phyloP scores from a whole-genome alignment of 257 asterid species.

The Jacaranda mimosifolia region DNA sequence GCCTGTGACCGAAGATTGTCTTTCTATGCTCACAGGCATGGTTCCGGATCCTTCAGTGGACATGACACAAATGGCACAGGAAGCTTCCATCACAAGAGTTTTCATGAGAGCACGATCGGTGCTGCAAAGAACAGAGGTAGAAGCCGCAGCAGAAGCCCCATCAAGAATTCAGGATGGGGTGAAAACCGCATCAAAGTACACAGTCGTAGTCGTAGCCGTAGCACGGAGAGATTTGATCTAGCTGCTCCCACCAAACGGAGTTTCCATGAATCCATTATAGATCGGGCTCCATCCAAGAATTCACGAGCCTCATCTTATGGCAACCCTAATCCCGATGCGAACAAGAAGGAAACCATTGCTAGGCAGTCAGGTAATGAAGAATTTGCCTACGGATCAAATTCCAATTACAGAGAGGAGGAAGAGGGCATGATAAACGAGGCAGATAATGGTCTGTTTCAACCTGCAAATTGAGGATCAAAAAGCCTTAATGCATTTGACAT shows the following conservation, averaged over 20 bases:
- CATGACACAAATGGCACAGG: conserved; percentile 45
- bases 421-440: conserved; percentile 11
- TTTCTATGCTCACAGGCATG: conserved; percentile 42
- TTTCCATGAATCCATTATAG: conserved; percentile 57
- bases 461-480: neutral
- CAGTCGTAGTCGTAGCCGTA: conserved; percentile 68
- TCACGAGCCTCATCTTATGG: conserved; percentile 24
- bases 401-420: conserved; percentile 37
- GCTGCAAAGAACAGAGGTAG: conserved; percentile 48
- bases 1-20: neutral
- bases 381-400: conserved; percentile 1
- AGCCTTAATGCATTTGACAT: neutral
- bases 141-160: conserved; percentile 73
- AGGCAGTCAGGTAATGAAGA: neutral
- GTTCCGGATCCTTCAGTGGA: conserved; percentile 40
- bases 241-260: conserved; percentile 46
- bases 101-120: conserved; percentile 48
- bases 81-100: conserved; percentile 57
- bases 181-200: conserved; percentile 39
- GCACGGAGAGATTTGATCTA: conserved; percentile 61
- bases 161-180: conserved; percentile 59
- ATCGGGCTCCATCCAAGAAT: conserved; percentile 32
- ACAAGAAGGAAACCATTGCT: neutral
- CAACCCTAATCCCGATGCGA: conserved; percentile 25
- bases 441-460: conserved; percentile 6